Base-by-base conservation (phyloP, 768 basidiomycete species). In the Lactarius tabidus region DNA sequence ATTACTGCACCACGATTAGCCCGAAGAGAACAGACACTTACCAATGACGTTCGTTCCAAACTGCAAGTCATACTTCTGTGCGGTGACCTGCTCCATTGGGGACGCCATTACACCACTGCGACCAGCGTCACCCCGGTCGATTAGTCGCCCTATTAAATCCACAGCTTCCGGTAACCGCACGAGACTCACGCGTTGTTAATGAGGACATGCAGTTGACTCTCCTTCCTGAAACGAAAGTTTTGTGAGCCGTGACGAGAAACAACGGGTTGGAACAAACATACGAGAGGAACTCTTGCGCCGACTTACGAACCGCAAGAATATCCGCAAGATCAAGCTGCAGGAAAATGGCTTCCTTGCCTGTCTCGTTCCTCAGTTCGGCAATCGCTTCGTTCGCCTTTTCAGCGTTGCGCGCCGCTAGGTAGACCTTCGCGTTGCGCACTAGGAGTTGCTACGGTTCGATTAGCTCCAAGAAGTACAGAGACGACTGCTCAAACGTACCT, bases 401-500 rank as follows among this genome's bases (percentile, higher is more conserved):
- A 57, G 73, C 65, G 59, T 70, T 79, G n/a, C 86, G 79, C 5
- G 77, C 75, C 0, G 83, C 85, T 45, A 90, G 61, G 70, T 91
- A 90, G 0, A 90, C 87, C 60, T 81, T 87, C 10, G 87, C 88
- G 70, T 87, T 83, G 68, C 83, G 84, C 15, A 68, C 39, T n/a
- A 89, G 75, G 10, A 88, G 79, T 1, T 75, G 80, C 82, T 86
- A 64, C 26, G 26, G 9, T 28, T 62, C 35, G 23, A 23, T 4
- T 0, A 18, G 39, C 18, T n/a, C n/a, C n/a, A n/a, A n/a, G 17
- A 14, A 15, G 38, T 2, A 38, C 10, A 15, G 14, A 8, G 38
- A 36, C 12, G 14, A 6, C 5, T 12, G 14, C 72, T 67, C 18
- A n/a, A n/a, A n/a, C n/a, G n/a, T n/a, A 80, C 85, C 77, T 83